These are phyloP conservation scores for Cordyceps cateniannulata DNA, from an alignment of 2,329 filamentous ascomycete genomes.

Conservation along the genomic window DNA sequence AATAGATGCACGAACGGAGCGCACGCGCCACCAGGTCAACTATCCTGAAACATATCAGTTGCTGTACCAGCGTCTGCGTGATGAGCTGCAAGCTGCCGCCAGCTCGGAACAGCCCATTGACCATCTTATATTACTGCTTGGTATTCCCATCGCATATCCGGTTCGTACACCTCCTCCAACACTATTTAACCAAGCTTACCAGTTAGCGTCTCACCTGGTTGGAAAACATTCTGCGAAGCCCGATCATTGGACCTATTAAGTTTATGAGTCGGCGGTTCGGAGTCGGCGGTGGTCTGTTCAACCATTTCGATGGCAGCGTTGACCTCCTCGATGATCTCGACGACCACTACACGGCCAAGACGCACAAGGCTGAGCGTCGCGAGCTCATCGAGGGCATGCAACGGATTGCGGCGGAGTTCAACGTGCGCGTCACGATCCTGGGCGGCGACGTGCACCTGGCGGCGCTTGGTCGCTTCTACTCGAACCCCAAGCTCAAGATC, in stretches of 20 bases:
- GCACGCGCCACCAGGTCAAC: constrained; percentile 89
- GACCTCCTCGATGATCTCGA: constrained; percentile 90
- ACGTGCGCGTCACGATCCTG: constrained; percentile 83
- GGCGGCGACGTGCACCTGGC: constrained; percentile 92
- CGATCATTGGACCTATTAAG: constrained; percentile 80
- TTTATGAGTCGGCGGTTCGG: constrained; percentile 89
- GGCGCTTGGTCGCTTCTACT: constrained; percentile 90
- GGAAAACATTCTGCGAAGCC: constrained; percentile 83
- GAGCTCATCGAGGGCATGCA: constrained; percentile 76
- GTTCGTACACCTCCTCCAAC: constrained; percentile 35
- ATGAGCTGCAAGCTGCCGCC: constrained; percentile 64
- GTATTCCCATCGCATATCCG: constrained; percentile 81
- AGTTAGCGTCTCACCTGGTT: constrained; percentile 80
- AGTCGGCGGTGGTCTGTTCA: constrained; percentile 77
- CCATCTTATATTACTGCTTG: constrained; percentile 80
- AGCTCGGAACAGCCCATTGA: constrained; percentile 69
- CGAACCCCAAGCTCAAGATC: constrained; percentile 72
- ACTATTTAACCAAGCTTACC: not conserved
- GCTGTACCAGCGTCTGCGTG: constrained; percentile 69
- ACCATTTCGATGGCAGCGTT: constrained; percentile 87
- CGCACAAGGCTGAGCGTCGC: constrained; percentile 84
- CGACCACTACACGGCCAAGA: constrained; percentile 90
- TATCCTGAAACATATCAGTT: constrained; percentile 85
- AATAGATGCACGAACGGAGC: constrained; percentile 88
- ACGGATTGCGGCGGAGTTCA: constrained; percentile 75